Evolutionary conservation across 768 basidiomycete species (phyloP), one percentile per base, ranked within the genome.

Genomic region (Phylloporus scabripes): DNA sequence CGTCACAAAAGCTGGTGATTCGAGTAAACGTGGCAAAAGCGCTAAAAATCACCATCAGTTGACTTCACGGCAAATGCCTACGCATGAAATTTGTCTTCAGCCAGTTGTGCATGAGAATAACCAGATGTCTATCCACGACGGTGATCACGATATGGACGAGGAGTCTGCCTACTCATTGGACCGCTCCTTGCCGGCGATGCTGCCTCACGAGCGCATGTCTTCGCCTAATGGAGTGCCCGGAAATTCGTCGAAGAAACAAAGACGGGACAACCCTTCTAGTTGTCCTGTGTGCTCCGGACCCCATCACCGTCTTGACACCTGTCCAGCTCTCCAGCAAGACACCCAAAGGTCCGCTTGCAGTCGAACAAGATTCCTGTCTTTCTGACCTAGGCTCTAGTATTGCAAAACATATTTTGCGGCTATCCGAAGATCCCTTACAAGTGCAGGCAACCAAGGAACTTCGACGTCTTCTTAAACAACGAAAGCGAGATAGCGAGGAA

Each of bases 281-380:
- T 87, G 85, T 52, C 59, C 65, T 4, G 67, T 85, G 34, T 87
- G 86, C 37, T 55, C 53, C 24, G 52, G 65, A 4, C 67, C 74
- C 34, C 61, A 66, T 34, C 82, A 83, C 61, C 51, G 70, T 18
- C 53, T 78, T 9, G 73, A 77, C 59, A 71, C 75, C 23, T 90
- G 87, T 58, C 77, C 82, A 14, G 58, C 78, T 20, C 73, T 83
- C 3, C 52, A 51, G 6, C 69, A 71, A 45, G 86, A 84, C 2
- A 68, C 78, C 1, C 65, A 70, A 48, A 83, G 78, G 85, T 85
- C 54, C 39, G 58, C 48, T n/a, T 32, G 46, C 50, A 34, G 24
- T 34, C 24, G 15, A 46, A 31, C 42, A 12, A 31, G 18, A 26
- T 18, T 34, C 10, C 3, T 17, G 18, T 11, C 10, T 21, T 28